phyloP scores from a whole-genome alignment of 177 flowering plant species.

The Tripterygium wilfordii region DNA sequence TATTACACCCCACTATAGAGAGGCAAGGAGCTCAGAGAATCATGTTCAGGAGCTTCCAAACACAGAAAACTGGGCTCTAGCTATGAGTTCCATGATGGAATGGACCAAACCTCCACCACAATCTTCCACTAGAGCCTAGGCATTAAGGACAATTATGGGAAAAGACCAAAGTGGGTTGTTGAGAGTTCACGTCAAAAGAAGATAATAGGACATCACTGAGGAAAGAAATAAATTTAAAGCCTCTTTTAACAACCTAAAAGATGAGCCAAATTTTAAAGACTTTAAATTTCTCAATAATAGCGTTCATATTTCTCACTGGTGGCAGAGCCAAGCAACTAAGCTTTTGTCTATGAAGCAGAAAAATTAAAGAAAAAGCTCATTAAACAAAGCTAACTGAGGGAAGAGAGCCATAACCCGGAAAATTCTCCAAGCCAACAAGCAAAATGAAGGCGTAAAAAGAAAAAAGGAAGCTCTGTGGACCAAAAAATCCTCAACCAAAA shows the following conservation, averaged over 20 bases:
- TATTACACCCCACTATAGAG: neutral
- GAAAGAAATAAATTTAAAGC: constrained; percentile 15
- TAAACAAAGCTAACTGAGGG: too few species aligned
- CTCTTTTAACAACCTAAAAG: constrained; percentile 5
- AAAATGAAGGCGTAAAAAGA: too few species aligned
- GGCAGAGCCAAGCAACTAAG: constrained; percentile 3
- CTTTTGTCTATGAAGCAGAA: neutral
- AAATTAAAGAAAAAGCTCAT: too few species aligned
- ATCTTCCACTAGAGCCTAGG: constrained; percentile 6
- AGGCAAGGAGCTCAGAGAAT: constrained; percentile 2
- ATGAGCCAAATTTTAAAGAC: constrained; percentile 1
- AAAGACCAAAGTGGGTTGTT: constrained; percentile 17
- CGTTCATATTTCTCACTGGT: neutral
- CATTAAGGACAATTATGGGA: constrained; percentile 18
- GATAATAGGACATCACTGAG: constrained; percentile 9
- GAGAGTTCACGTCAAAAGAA: constrained; percentile 22
- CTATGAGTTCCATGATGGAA: constrained; percentile 4
- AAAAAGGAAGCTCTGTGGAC: too few species aligned
- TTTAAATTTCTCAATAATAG: constrained; percentile 2
- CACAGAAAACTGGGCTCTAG: neutral
- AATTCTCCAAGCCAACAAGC: too few species aligned
- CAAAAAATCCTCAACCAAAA: too few species aligned
- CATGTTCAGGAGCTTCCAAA: constrained; percentile 2
- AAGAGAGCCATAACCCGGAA: too few species aligned
- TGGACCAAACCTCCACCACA: constrained; percentile 7